Conservation (phyloP, 345 rosid species). For the Populus davidiana region DNA sequence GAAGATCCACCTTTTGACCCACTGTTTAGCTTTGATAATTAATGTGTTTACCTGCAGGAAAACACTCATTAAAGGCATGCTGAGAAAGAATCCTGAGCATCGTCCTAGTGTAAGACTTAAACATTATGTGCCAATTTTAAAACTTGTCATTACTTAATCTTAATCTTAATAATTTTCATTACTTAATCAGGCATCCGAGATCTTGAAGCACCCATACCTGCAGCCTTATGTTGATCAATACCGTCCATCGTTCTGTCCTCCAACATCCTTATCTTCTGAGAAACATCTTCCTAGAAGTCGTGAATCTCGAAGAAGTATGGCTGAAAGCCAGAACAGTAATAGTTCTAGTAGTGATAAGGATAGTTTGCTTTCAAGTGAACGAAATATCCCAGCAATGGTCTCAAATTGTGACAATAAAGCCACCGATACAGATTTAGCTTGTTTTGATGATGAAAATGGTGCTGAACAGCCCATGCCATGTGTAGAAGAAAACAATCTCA, state of each 20-base stretch:
- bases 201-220: slow-evolving; percentile 95
- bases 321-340: slow-evolving; percentile 88
- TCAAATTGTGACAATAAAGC: slow-evolving; percentile 46
- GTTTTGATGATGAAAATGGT: slow-evolving; percentile 62
- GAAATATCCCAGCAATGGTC: slow-evolving; percentile 29
- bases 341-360: slow-evolving; percentile 79
- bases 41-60: slow-evolving; percentile 52
- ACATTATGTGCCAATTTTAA: slow-evolving; percentile 14
- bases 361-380: slow-evolving; percentile 60
- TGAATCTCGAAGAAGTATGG: slow-evolving; percentile 58
- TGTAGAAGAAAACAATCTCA: slow-evolving; percentile 42
- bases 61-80: slow-evolving; percentile 85
- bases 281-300: slow-evolving; percentile 47
- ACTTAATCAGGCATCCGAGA: slow-evolving; percentile 70
- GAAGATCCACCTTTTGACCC: neutral
- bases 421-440: slow-evolving; percentile 50
- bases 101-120: slow-evolving; percentile 74
- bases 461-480: slow-evolving; percentile 40
- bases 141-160: slow-evolving; percentile 12
- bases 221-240: slow-evolving; percentile 84
- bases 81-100: slow-evolving; percentile 94
- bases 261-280: slow-evolving; percentile 40
- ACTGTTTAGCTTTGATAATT: slow-evolving; percentile 5
- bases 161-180: slow-evolving; percentile 17
- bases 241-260: slow-evolving; percentile 53